Evolutionary conservation across 164 flowering plant species (phyloP), one percentile per base, ranked within the genome.

Genomic region (Chloranthus sessilifolius): DNA sequence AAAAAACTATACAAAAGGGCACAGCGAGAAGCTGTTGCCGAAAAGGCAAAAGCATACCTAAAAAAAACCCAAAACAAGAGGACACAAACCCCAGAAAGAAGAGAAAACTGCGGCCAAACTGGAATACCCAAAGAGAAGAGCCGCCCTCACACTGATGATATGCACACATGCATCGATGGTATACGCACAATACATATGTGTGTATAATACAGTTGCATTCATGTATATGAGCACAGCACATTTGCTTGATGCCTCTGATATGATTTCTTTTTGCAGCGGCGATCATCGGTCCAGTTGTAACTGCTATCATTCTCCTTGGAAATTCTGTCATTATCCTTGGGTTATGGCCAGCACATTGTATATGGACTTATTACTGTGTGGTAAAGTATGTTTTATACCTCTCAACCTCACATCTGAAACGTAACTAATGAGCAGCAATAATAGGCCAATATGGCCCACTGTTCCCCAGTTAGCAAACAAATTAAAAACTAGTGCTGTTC

Each of bases 281-380:
- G 10, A 35, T 88, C 5, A 47, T 85, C 23, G 67, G 74, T 22
- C 88, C 94, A 3, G 4, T 79, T 35, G 82, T 50, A 4, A 59
- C 47, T 17, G 53, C 53, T 52, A 74, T 85, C 43, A 70, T 85
- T 43, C 45, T 64, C 28, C 26, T 71, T 42, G 92, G 87, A 23
- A 85, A 82, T 38, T 78, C 95, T 3, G 72, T 79, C 9, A 91
- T 92, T 4, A 71, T 85, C 0, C 44, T 85, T 30, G 91, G 96
- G 0, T 76, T 92, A 16, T 92, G 89, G 94, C 75, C 75, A 47
- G 96, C 95, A 31, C 96, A 92, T 71, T 63, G 69, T 51, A 1
- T 82, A 21, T 92, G 96, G 90, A 85, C 87, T 50, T 79, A 59
- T 74, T 85, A 77, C 62, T 83, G 96, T 56, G 73, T 85, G 3